A percentile compares a stretch with the other conserved stretches of the same genome.
These are phyloP conservation scores for Leccinum pellstonianum DNA, from an alignment of 768 basidiomycete genomes.

Conservation along the genomic window DNA sequence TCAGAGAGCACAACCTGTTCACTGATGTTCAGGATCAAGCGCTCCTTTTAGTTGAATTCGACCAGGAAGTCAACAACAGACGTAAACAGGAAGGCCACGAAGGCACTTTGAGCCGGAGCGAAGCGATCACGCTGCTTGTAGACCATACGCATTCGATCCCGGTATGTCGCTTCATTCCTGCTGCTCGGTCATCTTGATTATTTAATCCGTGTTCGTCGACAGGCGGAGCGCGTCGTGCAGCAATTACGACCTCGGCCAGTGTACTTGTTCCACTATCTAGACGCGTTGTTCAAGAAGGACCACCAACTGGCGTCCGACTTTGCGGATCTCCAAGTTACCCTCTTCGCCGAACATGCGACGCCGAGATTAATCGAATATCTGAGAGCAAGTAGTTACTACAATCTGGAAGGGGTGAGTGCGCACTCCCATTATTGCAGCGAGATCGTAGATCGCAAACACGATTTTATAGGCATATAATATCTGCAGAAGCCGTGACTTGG, in stretches of 20 bases:
- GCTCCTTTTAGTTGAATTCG: constrained; percentile 89
- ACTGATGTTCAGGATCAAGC: constrained; percentile 95
- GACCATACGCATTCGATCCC: constrained; percentile 97
- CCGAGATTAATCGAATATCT: constrained; percentile 85
- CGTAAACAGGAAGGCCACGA: constrained; percentile 43
- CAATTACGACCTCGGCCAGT: constrained; percentile 75
- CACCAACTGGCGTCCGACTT: constrained; percentile 76
- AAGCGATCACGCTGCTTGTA: constrained; percentile 84
- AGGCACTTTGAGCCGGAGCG: constrained; percentile 50
- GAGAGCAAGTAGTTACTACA: constrained; percentile 88
- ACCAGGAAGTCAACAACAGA: constrained; percentile 77
- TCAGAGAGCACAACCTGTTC: constrained; percentile 90
- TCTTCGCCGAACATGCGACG: constrained; percentile 88
- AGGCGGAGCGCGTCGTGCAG: constrained; percentile 87
- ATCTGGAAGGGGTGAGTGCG: constrained; percentile 67
- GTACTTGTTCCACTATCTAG: constrained; percentile 91
- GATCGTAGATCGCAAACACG: neutral
- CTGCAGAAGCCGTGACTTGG: constrained; percentile 81
- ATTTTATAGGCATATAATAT: constrained; percentile 72
- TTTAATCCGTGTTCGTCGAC: neutral
- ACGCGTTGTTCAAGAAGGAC: constrained; percentile 86
- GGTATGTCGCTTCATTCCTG: constrained; percentile 42
- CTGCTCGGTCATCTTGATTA: neutral
- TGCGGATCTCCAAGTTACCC: constrained; percentile 84
- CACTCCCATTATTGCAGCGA: neutral